Base-by-base conservation (phyloP, 2,329 filamentous ascomycete genomes). In the Aspergillus awamori region DNA sequence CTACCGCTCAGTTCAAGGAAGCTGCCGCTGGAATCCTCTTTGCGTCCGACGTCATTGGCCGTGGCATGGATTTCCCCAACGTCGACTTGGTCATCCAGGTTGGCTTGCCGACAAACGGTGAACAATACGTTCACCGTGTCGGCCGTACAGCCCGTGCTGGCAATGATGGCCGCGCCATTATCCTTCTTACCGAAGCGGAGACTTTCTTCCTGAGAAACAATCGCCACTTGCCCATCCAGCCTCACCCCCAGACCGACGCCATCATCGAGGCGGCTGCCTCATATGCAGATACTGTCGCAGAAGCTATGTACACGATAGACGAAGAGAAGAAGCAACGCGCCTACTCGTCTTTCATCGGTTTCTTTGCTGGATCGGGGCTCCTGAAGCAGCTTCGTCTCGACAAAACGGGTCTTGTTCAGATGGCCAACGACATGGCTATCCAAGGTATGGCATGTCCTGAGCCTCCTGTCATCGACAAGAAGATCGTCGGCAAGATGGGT, bases 141-240 rank as follows among this genome's bases (percentile, higher is more conserved):
- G 89, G 89, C 49, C 88, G 90, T 67, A 93, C 90, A 4, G 90
- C 84, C 3, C 85, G 87, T 39, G 85, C 85, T 5, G 75, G 74
- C 47, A 80, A 79, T 26, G 79, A 83, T 53, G 83, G 83, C 10
- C 80, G 83, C 41, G 83, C 83, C 11, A 77, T 86, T 59, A 81
- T 85, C 56, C 66, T 86, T 15, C 77, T 86, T 47, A 84, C 81
- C 8, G 67, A 83, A 63, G 76, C 76, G 56, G 84, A 86, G 65
- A 77, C 78, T 6, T 86, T 82, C 74, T 85, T 85, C 70, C 70
- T 82, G 24, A 75, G 73, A 38, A 72, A 73, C 58, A 84, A 84
- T 69, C 81, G 72, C 62, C 76, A 79, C 33, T 70, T 85, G 17
- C 82, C 81, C 17, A 84, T 85, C 67, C 71, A 82, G 30, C 77